Evolutionary conservation across 2,329 filamentous ascomycete genomes (phyloP).

Genomic region (Fusarium incarnatum): DNA sequence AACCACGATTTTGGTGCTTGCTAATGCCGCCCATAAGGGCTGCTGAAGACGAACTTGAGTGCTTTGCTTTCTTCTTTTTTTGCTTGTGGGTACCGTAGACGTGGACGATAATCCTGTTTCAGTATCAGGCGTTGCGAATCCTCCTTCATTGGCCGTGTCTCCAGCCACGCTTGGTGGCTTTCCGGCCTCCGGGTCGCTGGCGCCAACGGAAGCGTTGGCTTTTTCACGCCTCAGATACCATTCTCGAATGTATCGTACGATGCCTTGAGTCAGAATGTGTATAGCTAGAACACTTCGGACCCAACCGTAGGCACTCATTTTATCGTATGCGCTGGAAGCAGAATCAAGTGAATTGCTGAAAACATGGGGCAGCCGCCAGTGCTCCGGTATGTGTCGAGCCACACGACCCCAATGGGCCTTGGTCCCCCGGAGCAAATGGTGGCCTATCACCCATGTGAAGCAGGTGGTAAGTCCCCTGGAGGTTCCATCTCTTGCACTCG

Average conservation of each 20-base stretch:
- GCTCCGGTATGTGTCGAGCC: conserved; percentile 59
- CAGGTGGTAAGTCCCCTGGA: conserved; percentile 79
- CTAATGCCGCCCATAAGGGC: conserved; percentile 92
- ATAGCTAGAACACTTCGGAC: conserved; percentile 76
- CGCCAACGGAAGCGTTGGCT: conserved; percentile 60
- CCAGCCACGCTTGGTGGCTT: conserved; percentile 57
- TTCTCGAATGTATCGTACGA: conserved; percentile 76
- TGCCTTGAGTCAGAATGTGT: conserved; percentile 79
- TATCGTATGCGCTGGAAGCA: conserved; percentile 61
- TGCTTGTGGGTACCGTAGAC: conserved; percentile 68
- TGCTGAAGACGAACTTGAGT: conserved; percentile 91
- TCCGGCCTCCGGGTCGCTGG: conserved; percentile 72
- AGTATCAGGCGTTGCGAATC: conserved; percentile 65
- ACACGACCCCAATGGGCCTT: conserved; percentile 61
- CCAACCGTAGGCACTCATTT: conserved; percentile 72
- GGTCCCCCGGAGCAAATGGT: conserved; percentile 64
- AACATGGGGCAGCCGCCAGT: conserved; percentile 59
- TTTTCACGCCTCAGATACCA: conserved; percentile 74
- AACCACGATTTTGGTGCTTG: conserved; percentile 96
- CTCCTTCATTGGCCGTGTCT: conserved; percentile 48
- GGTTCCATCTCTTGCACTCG: conserved; percentile 73
- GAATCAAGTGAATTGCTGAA: conserved; percentile 61
- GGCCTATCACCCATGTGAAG: conserved; percentile 72
- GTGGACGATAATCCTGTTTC: conserved; percentile 54
- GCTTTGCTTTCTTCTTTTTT: conserved; percentile 90